These are phyloP conservation scores for Stachybotrys chartarum DNA, from an alignment of 2,329 filamentous ascomycete species.

Conservation along the genomic window DNA sequence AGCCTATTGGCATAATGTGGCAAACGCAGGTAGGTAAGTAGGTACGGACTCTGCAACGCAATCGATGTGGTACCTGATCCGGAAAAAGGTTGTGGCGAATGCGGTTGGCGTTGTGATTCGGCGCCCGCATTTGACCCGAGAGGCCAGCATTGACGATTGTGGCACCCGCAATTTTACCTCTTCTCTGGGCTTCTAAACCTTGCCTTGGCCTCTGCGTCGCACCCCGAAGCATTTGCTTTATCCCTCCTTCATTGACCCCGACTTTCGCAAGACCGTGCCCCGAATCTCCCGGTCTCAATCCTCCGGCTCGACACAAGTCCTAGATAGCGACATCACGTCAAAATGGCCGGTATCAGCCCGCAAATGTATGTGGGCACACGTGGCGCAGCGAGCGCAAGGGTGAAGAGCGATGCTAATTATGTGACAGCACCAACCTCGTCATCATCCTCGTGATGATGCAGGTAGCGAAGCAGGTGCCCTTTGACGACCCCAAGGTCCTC, in stretches of 20 bases:
- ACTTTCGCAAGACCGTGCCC: neutral
- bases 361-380: conserved; percentile 47
- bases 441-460: conserved; percentile 99
- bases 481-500: conserved; percentile 68
- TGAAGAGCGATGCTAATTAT: conserved; percentile 9
- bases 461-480: conserved; percentile 90
- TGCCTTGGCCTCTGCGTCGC: neutral
- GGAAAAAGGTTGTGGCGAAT: conserved; percentile 9
- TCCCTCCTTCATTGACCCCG: neutral
- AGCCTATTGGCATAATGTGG: neutral
- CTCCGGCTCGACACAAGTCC: neutral
- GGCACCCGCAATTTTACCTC: conserved; percentile 2
- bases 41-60: no score
- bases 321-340: conserved; percentile 17
- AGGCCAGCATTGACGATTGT: conserved; percentile 17
- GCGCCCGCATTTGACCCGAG: conserved; percentile 8
- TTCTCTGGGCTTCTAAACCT: conserved; percentile 7
- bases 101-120: neutral
- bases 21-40: no score
- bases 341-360: conserved; percentile 55
- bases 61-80: neutral
- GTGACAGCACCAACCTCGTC: conserved; percentile 74
- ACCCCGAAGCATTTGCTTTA: neutral
- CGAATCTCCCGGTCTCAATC: neutral
- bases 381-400: neutral